Conservation (phyloP, 2,329 filamentous ascomycete genomes). For the Ramularia endophylla region DNA sequence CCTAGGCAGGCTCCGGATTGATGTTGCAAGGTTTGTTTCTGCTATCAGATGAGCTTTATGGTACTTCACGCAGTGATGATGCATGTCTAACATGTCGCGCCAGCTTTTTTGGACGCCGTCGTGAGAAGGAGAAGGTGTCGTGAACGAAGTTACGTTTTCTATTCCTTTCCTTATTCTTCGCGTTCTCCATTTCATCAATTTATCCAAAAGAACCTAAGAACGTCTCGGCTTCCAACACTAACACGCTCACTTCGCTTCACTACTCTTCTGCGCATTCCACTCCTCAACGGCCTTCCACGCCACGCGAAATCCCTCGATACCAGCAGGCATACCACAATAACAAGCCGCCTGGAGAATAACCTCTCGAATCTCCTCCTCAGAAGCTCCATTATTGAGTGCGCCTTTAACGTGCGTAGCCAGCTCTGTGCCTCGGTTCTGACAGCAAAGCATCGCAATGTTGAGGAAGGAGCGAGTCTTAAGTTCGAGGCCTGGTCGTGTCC, state of each 20-base stretch:
- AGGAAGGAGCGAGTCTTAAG: constrained; percentile 56
- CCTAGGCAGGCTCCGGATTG: too few species aligned
- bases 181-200: too few species aligned
- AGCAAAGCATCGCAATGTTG: constrained; percentile 61
- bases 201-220: too few species aligned
- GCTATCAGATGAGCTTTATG: too few species aligned
- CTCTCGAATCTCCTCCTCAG: constrained; percentile 58
- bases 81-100: too few species aligned
- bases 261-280: constrained; percentile 39
- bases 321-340: constrained; percentile 51
- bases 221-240: too few species aligned
- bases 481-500: constrained; percentile 57
- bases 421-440: constrained; percentile 54
- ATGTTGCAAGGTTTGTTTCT: too few species aligned
- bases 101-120: too few species aligned
- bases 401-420: constrained; percentile 58
- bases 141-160: too few species aligned
- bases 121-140: too few species aligned
- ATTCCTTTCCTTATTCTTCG: too few species aligned
- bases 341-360: constrained; percentile 47
- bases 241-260: constrained; percentile 7
- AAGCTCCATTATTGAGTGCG: constrained; percentile 57
- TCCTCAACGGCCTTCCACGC: constrained; percentile 48
- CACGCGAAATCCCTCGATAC: constrained; percentile 50
- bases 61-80: too few species aligned